Evolutionary conservation across 2,329 filamentous ascomycete species (phyloP).

Genomic region (Ascochyta koolunga): DNA sequence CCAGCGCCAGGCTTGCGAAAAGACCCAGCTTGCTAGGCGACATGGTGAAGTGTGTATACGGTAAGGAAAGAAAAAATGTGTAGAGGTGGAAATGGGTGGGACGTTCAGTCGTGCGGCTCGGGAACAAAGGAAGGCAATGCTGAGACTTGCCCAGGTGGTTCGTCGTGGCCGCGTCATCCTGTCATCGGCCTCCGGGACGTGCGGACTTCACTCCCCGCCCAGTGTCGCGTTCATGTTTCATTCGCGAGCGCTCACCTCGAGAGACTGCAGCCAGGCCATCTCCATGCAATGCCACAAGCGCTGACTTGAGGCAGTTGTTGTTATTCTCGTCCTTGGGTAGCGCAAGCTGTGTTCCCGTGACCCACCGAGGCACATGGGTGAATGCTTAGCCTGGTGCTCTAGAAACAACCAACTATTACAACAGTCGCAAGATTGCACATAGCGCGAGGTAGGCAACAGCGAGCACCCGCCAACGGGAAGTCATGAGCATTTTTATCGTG

Average conservation of each 20-base stretch:
- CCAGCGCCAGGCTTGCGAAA: slow-evolving; percentile 45
- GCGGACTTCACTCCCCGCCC: slow-evolving; percentile 7
- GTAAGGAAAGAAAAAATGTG: slow-evolving; percentile 17
- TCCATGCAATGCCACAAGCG: neutral
- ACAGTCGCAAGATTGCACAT: neutral
- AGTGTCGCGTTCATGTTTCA: slow-evolving; percentile 16
- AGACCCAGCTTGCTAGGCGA: slow-evolving; percentile 40
- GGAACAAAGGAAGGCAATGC: slow-evolving; percentile 20
- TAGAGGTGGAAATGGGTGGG: slow-evolving; percentile 19
- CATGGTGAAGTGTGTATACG: slow-evolving; percentile 33
- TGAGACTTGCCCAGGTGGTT: slow-evolving; percentile 16
- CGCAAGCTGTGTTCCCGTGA: neutral
- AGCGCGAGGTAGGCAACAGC: neutral
- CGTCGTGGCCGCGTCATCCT: slow-evolving; percentile 25
- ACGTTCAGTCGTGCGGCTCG: slow-evolving; percentile 15
- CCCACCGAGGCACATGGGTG: neutral
- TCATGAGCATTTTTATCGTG: neutral
- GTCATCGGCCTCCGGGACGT: slow-evolving; percentile 2
- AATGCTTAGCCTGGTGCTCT: neutral
- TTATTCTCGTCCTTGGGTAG: neutral
- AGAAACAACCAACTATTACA: neutral
- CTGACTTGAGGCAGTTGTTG: neutral
- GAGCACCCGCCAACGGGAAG: no score
- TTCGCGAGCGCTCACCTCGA: slow-evolving; percentile 3
- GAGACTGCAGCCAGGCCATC: slow-evolving; percentile 2